Base-by-base conservation (phyloP, 345 rosid species). In the Hibiscus syriacus region DNA sequence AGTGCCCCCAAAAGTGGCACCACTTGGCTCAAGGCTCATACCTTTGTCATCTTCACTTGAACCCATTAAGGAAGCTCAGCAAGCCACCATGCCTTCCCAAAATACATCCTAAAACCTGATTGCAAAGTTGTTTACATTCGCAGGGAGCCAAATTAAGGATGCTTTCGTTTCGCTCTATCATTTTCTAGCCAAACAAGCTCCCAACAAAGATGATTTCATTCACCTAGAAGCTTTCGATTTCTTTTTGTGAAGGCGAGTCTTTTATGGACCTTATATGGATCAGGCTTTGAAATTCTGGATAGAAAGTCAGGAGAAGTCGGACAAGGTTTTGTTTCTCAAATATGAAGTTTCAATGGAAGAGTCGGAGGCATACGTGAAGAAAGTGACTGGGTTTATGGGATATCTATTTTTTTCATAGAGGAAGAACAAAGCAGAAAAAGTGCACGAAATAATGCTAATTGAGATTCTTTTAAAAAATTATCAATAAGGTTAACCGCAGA, bases 281-380 rank as follows among this genome's bases (percentile, higher is more conserved):
- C 80, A 83, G 76, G 62, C 77, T 70, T 50, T 78, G 79, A n/a
- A n/a, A n/a, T n/a, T n/a, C n/a, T n/a, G n/a, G n/a, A n/a, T n/a
- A n/a, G 78, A 65, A 75, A 54, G 83, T 67, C n/a, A 75, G 16
- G 76, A 78, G 55, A 14, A 52, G 2, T 76, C 78, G 0, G 45
- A 73, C 5, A 74, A 75, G 70, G 67, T 76, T 27, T 8, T 80
- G 68, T 78, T 80, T 65, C 2, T n/a, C n/a, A n/a, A n/a, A n/a
- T n/a, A n/a, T n/a, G n/a, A n/a, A n/a, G n/a, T n/a, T n/a, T n/a
- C n/a, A n/a, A n/a, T n/a, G n/a, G n/a, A n/a, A n/a, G n/a, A n/a
- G n/a, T n/a, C n/a, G n/a, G n/a, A n/a, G n/a, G n/a, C n/a, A n/a
- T n/a, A n/a, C n/a, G n/a, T n/a, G n/a, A n/a, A n/a, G n/a, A n/a